Evolutionary conservation across 108 stramenopile species (phyloP).

Genomic region (Skeletonema menzelii): DNA sequence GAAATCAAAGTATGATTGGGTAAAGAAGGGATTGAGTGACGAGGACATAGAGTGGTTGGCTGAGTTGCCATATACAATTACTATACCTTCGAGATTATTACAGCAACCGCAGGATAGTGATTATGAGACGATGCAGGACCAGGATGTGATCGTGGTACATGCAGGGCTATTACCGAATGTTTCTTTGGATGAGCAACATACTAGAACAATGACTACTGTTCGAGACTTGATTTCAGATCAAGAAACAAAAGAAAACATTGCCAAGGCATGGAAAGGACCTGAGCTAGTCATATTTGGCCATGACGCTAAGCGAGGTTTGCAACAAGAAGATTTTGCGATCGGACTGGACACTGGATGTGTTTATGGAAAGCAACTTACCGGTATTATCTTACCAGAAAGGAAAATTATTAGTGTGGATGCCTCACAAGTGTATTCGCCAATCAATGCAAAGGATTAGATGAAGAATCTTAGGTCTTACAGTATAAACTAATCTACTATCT

Average conservation of each 20-base stretch:
- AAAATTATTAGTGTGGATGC: constrained; percentile 67
- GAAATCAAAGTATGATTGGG: constrained; percentile 60
- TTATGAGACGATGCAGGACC: not conserved
- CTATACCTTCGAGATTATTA: constrained; percentile 38
- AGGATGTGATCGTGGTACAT: constrained; percentile 69
- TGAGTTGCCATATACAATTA: constrained; percentile 73
- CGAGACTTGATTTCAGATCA: constrained; percentile 36
- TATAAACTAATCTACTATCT: no score
- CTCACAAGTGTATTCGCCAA: constrained; percentile 32
- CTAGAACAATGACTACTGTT: constrained; percentile 59
- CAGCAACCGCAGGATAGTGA: not conserved
- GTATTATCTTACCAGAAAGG: constrained; percentile 68
- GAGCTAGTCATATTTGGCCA: constrained; percentile 88
- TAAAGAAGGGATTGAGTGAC: constrained; percentile 47
- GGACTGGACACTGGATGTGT: constrained; percentile 91
- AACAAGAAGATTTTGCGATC: constrained; percentile 61
- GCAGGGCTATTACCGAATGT: constrained; percentile 59
- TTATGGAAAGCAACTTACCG: constrained; percentile 86
- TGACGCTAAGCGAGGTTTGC: constrained; percentile 86
- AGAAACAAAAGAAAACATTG: not conserved
- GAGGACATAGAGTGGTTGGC: constrained; percentile 73
- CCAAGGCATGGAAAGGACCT: constrained; percentile 64
- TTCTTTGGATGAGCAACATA: constrained; percentile 44
- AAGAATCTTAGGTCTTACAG: no score
- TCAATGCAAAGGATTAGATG: constrained; percentile 22